Evolutionary conservation across 208 protist genomes (phyloP).

Genomic region (Lotmaria passim): DNA sequence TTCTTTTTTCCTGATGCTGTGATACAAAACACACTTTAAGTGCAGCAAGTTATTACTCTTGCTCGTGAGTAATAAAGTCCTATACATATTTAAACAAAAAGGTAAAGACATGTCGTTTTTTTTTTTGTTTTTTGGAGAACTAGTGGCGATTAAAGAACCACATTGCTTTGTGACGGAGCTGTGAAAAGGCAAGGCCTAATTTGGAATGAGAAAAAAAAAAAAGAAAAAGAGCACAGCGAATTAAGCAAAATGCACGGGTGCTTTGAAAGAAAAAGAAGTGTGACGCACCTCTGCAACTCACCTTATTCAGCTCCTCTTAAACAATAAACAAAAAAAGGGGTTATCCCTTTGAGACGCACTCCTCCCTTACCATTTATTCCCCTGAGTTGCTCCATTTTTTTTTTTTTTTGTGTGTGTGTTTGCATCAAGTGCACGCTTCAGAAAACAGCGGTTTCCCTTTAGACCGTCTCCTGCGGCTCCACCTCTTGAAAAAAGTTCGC

Average conservation of each 20-base stretch:
- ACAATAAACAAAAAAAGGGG: too few relatives aligned
- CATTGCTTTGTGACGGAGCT: too few relatives aligned
- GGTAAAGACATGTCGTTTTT: neutral
- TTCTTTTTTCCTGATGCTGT: too few relatives aligned
- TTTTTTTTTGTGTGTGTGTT: neutral
- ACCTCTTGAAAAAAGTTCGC: conserved; percentile 50
- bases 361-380: neutral
- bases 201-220: neutral
- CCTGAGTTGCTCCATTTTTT: neutral
- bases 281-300: neutral
- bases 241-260: neutral
- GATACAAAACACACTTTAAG: too few relatives aligned
- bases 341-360: neutral
- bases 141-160: too few relatives aligned
- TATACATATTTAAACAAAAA: neutral
- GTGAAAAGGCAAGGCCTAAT: neutral
- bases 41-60: too few relatives aligned
- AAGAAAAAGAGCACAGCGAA: neutral
- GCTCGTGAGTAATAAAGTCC: too few relatives aligned
- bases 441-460: too few relatives aligned
- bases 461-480: conserved; percentile 1
- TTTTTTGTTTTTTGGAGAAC: conserved; percentile 3
- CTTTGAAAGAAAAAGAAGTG: conserved; percentile 1
- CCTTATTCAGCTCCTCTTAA: neutral
- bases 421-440: neutral